Percentiles rank a stretch among this genome's conserved stretches.
phyloP scores from a whole-genome alignment of 2,329 filamentous ascomycete species.

The Chaetomium globosum region DNA sequence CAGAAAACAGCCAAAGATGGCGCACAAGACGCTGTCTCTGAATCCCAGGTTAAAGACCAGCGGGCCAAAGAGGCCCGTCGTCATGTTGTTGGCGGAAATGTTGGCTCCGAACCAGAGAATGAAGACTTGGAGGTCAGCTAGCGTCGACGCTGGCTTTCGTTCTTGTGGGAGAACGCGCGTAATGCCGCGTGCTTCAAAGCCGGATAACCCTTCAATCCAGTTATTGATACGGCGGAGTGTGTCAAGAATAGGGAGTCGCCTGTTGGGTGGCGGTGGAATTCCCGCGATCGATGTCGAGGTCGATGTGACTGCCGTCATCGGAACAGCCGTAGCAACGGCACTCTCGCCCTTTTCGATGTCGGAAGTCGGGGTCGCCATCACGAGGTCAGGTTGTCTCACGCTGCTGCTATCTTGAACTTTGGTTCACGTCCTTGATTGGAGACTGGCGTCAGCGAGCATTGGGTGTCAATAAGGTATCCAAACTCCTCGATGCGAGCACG shows the following conservation, averaged over 20 bases:
- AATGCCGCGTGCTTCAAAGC: constrained; percentile 48
- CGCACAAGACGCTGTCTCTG: constrained; percentile 38
- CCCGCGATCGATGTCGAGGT: background rate
- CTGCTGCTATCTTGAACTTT: no score
- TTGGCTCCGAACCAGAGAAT: constrained; percentile 52
- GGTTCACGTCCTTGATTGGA: background rate
- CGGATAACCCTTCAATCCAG: constrained; percentile 41
- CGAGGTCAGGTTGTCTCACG: no score
- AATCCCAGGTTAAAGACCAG: constrained; percentile 40
- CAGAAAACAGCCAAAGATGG: constrained; percentile 37
- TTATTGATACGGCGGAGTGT: constrained; percentile 34
- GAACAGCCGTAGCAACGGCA: constrained; percentile 2
- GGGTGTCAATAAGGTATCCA: background rate
- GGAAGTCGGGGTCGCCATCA: background rate
- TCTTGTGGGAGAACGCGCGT: constrained; percentile 45
- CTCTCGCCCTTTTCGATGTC: constrained; percentile 16
- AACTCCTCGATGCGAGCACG: background rate
- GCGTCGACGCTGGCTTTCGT: constrained; percentile 41
- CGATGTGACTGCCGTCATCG: background rate
- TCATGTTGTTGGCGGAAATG: constrained; percentile 49
- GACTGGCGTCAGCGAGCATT: background rate
- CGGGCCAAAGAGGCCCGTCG: constrained; percentile 41
- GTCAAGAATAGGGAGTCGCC: background rate
- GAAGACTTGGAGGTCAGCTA: constrained; percentile 46
- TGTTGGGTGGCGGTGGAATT: constrained; percentile 20